Conservation (phyloP, 176 grass and related monocot species). For the Carex kokanica region DNA sequence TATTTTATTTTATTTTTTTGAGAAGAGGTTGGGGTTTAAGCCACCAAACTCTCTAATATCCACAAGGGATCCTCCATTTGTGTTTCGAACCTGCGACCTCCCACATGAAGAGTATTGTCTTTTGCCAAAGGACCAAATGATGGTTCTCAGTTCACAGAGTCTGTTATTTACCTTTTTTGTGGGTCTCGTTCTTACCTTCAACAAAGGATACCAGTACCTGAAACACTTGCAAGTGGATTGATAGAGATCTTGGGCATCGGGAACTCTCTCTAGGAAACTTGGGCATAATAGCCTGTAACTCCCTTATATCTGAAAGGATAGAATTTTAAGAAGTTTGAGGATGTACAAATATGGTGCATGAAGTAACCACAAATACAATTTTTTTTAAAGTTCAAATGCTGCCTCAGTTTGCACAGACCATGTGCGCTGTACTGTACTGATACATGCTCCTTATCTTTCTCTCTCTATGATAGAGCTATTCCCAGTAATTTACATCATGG, state of each 20-base stretch:
- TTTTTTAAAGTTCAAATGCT: conserved; percentile 1
- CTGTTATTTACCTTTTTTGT: conserved; percentile 1
- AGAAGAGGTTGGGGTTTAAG: too few species aligned
- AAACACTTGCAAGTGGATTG: not conserved
- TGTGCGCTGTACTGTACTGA: not conserved
- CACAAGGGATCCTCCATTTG: too few species aligned
- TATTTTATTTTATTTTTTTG: too few species aligned
- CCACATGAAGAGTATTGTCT: too few species aligned
- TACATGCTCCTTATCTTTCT: not conserved
- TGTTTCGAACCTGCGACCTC: too few species aligned
- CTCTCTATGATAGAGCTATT: not conserved
- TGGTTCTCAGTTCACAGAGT: not conserved
- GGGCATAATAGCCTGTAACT: not conserved
- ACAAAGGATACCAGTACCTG: not conserved
- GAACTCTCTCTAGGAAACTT: not conserved
- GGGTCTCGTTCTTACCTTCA: not conserved
- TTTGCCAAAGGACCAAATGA: too few species aligned
- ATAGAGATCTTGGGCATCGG: not conserved
- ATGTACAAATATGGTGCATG: not conserved
- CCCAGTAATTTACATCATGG: not conserved
- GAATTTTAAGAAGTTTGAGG: not conserved
- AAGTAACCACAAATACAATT: not conserved
- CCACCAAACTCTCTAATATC: too few species aligned
- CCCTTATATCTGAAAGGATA: not conserved
- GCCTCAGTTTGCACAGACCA: not conserved